phyloP scores from a whole-genome alignment of 2,329 filamentous ascomycete genomes.

The Elsinoe fawcettii region DNA sequence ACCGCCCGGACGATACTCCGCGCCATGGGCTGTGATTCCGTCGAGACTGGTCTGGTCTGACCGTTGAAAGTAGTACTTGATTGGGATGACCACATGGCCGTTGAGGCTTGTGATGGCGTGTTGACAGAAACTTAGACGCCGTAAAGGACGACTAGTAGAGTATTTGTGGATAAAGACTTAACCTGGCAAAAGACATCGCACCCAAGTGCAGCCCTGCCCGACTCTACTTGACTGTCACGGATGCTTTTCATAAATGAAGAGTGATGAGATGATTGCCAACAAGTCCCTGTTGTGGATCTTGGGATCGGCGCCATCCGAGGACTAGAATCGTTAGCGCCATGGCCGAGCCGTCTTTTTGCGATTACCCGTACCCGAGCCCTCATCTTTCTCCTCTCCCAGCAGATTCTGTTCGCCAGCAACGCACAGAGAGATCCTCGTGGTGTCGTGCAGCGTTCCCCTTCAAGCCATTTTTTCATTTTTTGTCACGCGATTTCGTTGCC shows the following conservation, averaged over 20 bases:
- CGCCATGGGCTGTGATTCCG: background rate
- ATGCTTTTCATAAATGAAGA: background rate
- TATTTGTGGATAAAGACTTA: background rate
- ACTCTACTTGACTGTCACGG: background rate
- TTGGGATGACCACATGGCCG: background rate
- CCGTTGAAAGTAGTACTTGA: slow-evolving; percentile 1
- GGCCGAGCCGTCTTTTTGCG: slow-evolving; percentile 1
- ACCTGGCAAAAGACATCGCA: background rate
- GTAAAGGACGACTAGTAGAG: background rate
- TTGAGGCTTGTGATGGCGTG: background rate
- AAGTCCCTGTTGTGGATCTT: slow-evolving; percentile 1
- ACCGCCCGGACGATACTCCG: background rate
- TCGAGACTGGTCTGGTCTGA: background rate
- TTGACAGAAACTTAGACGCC: background rate
- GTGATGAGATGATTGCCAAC: background rate
- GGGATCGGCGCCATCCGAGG: background rate
- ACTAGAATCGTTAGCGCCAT: slow-evolving; percentile 4
- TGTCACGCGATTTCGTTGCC: slow-evolving; percentile 3
- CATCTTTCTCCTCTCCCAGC: slow-evolving; percentile 9
- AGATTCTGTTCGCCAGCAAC: slow-evolving; percentile 12
- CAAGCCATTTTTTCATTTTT: slow-evolving; percentile 1
- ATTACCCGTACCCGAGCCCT: background rate
- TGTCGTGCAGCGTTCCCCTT: slow-evolving; percentile 8
- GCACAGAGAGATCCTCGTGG: background rate
- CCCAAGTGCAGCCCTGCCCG: background rate